phyloP scores from a whole-genome alignment of 345 rosid species.

The Ailanthus altissimus region DNA sequence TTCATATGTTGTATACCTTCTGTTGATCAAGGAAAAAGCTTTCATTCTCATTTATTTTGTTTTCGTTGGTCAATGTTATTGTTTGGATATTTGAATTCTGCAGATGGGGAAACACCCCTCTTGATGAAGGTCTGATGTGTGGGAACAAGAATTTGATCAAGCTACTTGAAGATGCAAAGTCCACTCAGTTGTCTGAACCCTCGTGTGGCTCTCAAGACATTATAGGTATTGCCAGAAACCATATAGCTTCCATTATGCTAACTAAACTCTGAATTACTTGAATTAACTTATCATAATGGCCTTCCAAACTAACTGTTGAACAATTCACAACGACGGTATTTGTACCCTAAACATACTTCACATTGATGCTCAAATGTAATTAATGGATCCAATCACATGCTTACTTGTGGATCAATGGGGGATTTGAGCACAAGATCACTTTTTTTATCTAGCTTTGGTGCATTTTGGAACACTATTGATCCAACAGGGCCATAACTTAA shows the following conservation, averaged over 20 bases:
- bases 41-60: neutral
- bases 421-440: no score
- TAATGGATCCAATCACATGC: no score
- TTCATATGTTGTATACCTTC: neutral
- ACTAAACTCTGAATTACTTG: neutral
- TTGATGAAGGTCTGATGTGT: slow-evolving; percentile 66
- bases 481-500: neutral
- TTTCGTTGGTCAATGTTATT: neutral
- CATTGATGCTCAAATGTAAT: no score
- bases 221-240: slow-evolving; percentile 45
- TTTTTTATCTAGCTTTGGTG: no score
- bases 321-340: neutral
- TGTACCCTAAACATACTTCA: no score
- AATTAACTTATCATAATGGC: neutral
- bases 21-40: neutral
- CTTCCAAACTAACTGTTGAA: neutral
- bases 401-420: no score
- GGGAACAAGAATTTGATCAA: slow-evolving; percentile 85
- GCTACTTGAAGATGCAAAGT: slow-evolving; percentile 70
- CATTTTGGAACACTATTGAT: no score
- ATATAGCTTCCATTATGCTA: neutral
- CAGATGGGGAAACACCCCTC: slow-evolving; percentile 91
- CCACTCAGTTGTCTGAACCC: slow-evolving; percentile 40
- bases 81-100: slow-evolving; percentile 10
- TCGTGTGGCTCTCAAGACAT: slow-evolving; percentile 33